phyloP scores from a whole-genome alignment of 148 eudicot genomes.

The Rhododendron henanense region DNA sequence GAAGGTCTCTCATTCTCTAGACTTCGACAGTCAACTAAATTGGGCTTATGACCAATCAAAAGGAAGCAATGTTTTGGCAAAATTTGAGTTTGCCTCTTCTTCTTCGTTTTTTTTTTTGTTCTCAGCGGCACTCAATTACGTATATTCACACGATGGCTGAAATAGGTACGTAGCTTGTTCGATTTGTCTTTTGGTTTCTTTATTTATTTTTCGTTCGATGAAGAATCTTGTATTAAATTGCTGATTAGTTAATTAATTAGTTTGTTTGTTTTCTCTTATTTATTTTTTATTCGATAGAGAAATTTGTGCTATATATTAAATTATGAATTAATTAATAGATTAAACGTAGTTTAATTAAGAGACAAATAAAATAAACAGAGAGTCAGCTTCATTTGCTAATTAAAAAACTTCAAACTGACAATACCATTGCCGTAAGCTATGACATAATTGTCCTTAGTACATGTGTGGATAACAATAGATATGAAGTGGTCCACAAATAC shows the following conservation, averaged over 20 bases:
- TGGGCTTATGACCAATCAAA: too few relatives aligned
- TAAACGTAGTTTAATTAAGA: background rate
- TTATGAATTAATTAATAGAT: background rate
- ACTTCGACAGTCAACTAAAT: background rate
- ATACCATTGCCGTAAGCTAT: background rate
- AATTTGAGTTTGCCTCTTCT: too few relatives aligned
- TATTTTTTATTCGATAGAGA: background rate
- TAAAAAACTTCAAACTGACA: background rate
- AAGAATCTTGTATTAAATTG: background rate
- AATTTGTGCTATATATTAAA: background rate
- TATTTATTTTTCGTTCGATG: background rate
- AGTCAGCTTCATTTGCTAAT: background rate
- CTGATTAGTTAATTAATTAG: background rate
- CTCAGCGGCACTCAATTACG: background rate
- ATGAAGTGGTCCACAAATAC: background rate
- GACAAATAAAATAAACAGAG: background rate
- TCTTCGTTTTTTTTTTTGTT: too few relatives aligned
- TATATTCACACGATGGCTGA: background rate
- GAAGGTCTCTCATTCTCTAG: background rate
- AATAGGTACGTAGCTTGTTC: background rate
- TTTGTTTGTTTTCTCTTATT: background rate
- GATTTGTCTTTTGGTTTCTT: background rate
- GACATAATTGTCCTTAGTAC: background rate
- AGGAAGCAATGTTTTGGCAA: too few relatives aligned
- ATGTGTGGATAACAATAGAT: background rate